Evolutionary conservation across 192 early-diverging fungal species (phyloP).

Genomic region (Coemansia sp.): DNA sequence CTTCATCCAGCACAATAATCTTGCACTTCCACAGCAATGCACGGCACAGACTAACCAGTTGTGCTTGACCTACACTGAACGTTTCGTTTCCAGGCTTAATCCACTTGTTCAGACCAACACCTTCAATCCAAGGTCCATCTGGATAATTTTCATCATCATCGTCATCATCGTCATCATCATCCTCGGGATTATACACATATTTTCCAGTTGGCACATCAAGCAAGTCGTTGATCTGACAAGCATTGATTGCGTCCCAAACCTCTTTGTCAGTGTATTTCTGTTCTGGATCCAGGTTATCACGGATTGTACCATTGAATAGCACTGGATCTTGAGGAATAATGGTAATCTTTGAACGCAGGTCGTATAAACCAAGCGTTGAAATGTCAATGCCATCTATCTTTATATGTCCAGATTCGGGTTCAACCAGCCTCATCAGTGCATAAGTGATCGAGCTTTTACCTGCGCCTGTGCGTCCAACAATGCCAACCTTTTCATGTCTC

Average conservation of each 20-base stretch:
- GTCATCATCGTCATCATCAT: no score
- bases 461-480: not conserved
- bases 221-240: not conserved
- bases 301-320: not conserved
- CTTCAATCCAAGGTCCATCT: slow-evolving; percentile 7
- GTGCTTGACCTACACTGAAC: not conserved
- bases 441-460: not conserved
- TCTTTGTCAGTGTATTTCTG: not conserved
- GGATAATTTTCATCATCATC: slow-evolving; percentile 1
- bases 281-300: slow-evolving; percentile 2
- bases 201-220: not conserved
- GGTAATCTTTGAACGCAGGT: not conserved
- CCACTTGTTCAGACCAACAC: slow-evolving; percentile 2
- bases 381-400: not conserved
- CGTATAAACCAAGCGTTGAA: not conserved
- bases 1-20: slow-evolving; percentile 2
- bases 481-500: not conserved
- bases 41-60: not conserved
- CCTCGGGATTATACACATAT: not conserved
- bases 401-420: not conserved
- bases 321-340: slow-evolving; percentile 5
- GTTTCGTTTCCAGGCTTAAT: not conserved
- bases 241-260: slow-evolving; percentile 2
- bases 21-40: not conserved
- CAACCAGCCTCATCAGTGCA: slow-evolving; percentile 2